These are phyloP conservation scores for Talinum fruticosum DNA, from an alignment of 148 eudicot genomes.

Conservation along the genomic window DNA sequence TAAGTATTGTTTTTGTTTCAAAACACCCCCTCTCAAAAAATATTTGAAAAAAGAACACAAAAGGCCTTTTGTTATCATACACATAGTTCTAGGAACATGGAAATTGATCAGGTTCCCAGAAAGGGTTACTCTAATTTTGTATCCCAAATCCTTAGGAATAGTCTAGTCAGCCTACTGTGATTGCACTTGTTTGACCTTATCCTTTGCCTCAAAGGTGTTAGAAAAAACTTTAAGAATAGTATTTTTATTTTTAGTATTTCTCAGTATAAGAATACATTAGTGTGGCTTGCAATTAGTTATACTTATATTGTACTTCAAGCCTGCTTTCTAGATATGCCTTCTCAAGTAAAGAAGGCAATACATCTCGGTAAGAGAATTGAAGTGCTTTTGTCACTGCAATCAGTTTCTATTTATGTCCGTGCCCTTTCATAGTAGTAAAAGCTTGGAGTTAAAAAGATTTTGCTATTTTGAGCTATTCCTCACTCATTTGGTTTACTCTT, in stretches of 20 bases:
- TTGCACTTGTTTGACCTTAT: too few species aligned
- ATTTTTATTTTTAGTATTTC: too few species aligned
- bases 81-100: too few species aligned
- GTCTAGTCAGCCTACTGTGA: neutral
- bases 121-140: neutral
- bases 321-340: neutral
- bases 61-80: too few species aligned
- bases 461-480: neutral
- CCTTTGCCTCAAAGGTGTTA: neutral
- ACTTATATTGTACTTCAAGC: neutral
- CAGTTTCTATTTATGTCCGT: neutral
- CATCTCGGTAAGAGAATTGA: neutral
- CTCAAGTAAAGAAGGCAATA: neutral
- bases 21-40: too few species aligned
- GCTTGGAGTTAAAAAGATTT: neutral
- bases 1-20: too few species aligned
- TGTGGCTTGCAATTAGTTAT: neutral
- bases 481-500: too few species aligned
- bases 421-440: too few species aligned
- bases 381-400: neutral
- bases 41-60: too few species aligned
- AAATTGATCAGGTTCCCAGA: neutral
- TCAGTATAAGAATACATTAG: too few species aligned
- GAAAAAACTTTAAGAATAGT: neutral
- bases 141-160: neutral